Evolutionary conservation across 2,329 filamentous ascomycete genomes (phyloP).

Genomic region (Westerdykella sp.): DNA sequence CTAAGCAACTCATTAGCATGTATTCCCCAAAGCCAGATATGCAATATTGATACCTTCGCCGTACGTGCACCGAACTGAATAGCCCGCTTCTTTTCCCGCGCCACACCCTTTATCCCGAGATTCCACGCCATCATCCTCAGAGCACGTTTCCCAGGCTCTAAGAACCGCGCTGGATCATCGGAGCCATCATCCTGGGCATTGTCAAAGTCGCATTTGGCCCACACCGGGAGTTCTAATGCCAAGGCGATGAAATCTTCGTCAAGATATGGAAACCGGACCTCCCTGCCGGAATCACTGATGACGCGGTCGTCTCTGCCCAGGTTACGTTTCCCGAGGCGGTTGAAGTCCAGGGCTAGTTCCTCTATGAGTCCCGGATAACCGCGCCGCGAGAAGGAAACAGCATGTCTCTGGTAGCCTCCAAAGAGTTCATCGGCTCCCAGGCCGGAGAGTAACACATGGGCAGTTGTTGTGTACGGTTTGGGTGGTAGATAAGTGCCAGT

Average conservation of each 20-base stretch:
- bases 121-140: constrained; percentile 70
- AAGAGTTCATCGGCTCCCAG: constrained; percentile 95
- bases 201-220: constrained; percentile 86
- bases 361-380: constrained; percentile 68
- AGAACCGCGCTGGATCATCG: constrained; percentile 25
- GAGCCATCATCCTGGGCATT: constrained; percentile 11
- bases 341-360: constrained; percentile 80
- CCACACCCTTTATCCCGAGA: constrained; percentile 64
- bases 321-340: constrained; percentile 85
- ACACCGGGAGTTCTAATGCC: constrained; percentile 67
- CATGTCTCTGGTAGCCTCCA: constrained; percentile 83
- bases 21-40: background rate
- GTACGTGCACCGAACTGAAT: constrained; percentile 48
- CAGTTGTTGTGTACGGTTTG: constrained; percentile 57
- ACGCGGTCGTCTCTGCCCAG: constrained; percentile 89
- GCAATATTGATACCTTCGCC: constrained; percentile 12
- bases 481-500: constrained; percentile 19
- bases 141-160: constrained; percentile 77
- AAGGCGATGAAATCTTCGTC: constrained; percentile 82
- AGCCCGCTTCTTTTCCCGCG: constrained; percentile 87
- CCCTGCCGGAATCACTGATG: constrained; percentile 81
- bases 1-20: constrained; percentile 16
- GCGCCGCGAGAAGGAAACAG: constrained; percentile 62
- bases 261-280: constrained; percentile 84
- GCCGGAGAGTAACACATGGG: constrained; percentile 82